These are phyloP conservation scores for Neophaeococcomyces mojaviensis DNA, from an alignment of 2,329 filamentous ascomycete species.

Conservation along the genomic window DNA sequence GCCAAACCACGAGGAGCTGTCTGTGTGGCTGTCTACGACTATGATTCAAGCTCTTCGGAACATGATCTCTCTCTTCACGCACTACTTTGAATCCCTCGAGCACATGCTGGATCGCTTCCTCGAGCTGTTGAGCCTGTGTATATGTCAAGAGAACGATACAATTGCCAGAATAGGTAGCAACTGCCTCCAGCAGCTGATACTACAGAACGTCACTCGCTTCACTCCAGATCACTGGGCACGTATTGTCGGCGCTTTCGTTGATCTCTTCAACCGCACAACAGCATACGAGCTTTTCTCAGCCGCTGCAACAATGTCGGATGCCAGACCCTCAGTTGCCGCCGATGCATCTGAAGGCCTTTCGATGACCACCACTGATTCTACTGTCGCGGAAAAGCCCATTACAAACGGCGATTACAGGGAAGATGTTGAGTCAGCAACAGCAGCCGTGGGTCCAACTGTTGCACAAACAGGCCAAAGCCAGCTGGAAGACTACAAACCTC, in stretches of 20 bases:
- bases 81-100: conserved; percentile 92
- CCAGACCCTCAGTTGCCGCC: conserved; percentile 15
- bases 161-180: conserved; percentile 97
- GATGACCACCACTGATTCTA: conserved; percentile 21
- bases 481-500: conserved; percentile 82
- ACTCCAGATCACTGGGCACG: conserved; percentile 80
- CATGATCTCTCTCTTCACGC: conserved; percentile 97
- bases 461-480: conserved; percentile 23
- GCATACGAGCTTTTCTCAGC: conserved; percentile 93
- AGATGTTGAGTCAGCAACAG: conserved; percentile 24
- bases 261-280: conserved; percentile 89
- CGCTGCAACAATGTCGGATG: conserved; percentile 44
- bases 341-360: conserved; percentile 20
- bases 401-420: conserved; percentile 20
- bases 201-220: conserved; percentile 95
- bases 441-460: conserved; percentile 27
- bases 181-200: conserved; percentile 88
- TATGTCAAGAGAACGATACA: conserved; percentile 98
- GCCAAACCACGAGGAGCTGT: conserved; percentile 90
- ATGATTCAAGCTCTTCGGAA: conserved; percentile 98
- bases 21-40: conserved; percentile 96
- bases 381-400: conserved; percentile 26
- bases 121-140: conserved; percentile 87
- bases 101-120: conserved; percentile 98
- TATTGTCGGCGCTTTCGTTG: conserved; percentile 91